Conservation (phyloP, 1,284 basidiomycete genomes). For the Ganoderma sp. region DNA sequence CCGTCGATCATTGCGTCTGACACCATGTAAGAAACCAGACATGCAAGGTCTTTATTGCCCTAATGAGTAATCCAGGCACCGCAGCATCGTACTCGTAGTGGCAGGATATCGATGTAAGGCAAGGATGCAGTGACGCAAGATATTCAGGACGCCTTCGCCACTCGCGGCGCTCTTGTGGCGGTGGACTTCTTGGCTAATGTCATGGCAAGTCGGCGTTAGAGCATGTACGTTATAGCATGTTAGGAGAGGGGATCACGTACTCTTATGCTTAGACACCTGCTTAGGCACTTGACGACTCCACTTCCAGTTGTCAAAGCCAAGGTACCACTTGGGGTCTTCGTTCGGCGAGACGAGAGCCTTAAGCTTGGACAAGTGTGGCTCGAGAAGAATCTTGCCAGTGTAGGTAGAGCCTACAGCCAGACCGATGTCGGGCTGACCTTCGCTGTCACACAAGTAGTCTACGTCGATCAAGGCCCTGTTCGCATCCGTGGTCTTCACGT, state of each 20-base stretch:
- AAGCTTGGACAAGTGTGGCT: not conserved
- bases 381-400: not conserved
- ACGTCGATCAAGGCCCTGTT: not conserved
- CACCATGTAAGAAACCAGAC: too few relatives aligned
- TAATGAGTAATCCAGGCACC: not conserved
- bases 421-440: not conserved
- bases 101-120: not conserved
- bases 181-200: not conserved
- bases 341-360: constrained; percentile 6
- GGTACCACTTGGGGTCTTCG: constrained; percentile 7
- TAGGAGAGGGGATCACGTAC: not conserved
- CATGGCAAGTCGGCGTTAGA: not conserved
- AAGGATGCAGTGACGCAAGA: not conserved
- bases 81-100: not conserved
- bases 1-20: not conserved
- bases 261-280: not conserved
- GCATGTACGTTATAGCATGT: not conserved
- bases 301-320: not conserved
- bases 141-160: not conserved
- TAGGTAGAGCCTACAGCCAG: not conserved
- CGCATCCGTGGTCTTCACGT: not conserved
- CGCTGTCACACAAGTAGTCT: not conserved
- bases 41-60: too few relatives aligned
- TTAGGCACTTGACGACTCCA: constrained; percentile 1
- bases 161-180: not conserved